Evolutionary conservation across 2,329 filamentous ascomycete species (phyloP), one percentile per base, ranked within the genome.

Genomic region (Bipolaris victoriae): DNA sequence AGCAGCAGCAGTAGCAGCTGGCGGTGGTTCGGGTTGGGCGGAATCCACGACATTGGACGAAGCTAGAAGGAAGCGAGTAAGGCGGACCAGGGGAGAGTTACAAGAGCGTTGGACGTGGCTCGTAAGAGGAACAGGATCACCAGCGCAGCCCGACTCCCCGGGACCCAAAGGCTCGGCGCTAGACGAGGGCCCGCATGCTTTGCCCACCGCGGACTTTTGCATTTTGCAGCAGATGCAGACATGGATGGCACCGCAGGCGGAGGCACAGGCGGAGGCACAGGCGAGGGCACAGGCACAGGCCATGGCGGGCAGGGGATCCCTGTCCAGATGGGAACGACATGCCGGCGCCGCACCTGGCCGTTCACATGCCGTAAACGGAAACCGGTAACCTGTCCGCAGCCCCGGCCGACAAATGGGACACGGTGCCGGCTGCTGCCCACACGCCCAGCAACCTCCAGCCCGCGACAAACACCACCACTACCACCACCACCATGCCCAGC

Each of bases 71-170:
- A 67, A 67, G 52, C 59, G 66, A 72, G 72, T 68, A 72, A 71
- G 72, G 69, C 61, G 63, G 62, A 63, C 61, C 62, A 67, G 69
- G 70, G 39, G 61, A 66, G 65, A 66, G 65, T 64, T 65, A 67
- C 60, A 65, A 62, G 69, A 72, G 69, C 70, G 71, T 73, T 73
- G 68, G 70, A 70, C 71, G 69, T 69, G 61, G 60, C 64, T 72
- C 61, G 64, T 70, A 58, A 55, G 52, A 55, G 56, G 60, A 70
- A 70, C 68, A 62, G 57, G 72, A 76, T 74, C 71, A 72, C 57
- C 67, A 57, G 60, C 66, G 68, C 69, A 66, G 61, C 68, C 68
- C 67, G 58, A 57, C 49, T 53, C 54, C 54, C 54, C 55, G 55
- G 55, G 45, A 54, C 55, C 55, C 55, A 55, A 55, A 20, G 9